A percentile compares a stretch with the other conserved stretches of the same genome.
Conservation (phyloP, 2,329 filamentous ascomycete genomes). For the Colletotrichum tofieldiae region DNA sequence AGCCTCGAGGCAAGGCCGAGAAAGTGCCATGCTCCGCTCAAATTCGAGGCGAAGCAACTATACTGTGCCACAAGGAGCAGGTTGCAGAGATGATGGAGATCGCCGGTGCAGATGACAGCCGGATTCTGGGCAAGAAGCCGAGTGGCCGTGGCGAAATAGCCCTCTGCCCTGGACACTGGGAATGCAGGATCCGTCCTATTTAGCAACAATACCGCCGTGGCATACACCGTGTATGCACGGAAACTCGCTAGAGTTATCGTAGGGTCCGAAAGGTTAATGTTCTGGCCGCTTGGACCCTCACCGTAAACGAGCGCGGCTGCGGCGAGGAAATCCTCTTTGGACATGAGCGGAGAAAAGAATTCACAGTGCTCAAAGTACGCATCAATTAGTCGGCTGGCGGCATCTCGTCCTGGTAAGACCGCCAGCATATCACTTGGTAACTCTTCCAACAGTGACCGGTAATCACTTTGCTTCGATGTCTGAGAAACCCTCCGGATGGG, state of each 20-base stretch:
- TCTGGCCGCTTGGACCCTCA: neutral
- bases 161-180: conserved; percentile 27
- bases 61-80: conserved; percentile 41
- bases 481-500: conserved; percentile 21
- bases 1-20: conserved; percentile 38
- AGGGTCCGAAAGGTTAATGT: neutral
- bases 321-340: conserved; percentile 40
- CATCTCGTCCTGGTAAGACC: conserved; percentile 36
- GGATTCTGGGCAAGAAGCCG: conserved; percentile 30
- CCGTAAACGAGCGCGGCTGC: conserved; percentile 34
- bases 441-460: conserved; percentile 40
- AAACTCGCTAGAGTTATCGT: conserved; percentile 5
- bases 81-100: conserved; percentile 37
- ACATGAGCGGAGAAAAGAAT: conserved; percentile 49
- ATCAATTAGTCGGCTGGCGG: conserved; percentile 37
- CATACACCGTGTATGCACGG: conserved; percentile 36
- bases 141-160: conserved; percentile 37
- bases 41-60: conserved; percentile 36
- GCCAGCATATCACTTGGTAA: conserved; percentile 36
- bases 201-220: conserved; percentile 32
- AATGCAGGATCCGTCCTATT: conserved; percentile 41
- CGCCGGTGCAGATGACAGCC: conserved; percentile 32
- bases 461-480: conserved; percentile 12
- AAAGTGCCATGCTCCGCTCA: conserved; percentile 42
- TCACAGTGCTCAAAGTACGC: conserved; percentile 51